Percentiles rank a stretch among this genome's conserved stretches.
Conservation (phyloP, 768 basidiomycete genomes). For the Lyophyllum shimeji region DNA sequence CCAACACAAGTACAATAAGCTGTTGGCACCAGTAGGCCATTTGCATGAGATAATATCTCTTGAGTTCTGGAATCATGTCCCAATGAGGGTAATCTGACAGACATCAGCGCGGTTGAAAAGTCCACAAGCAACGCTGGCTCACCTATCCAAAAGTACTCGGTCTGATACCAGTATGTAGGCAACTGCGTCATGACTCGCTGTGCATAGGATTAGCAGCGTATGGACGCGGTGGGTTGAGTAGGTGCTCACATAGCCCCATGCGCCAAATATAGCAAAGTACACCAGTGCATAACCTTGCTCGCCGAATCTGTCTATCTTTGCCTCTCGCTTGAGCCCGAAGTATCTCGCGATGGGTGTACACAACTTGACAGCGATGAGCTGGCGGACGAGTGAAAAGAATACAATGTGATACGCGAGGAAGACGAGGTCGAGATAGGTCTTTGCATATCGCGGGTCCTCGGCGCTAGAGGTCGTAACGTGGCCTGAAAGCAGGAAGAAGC, state of each 20-base stretch:
- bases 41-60: slow-evolving; percentile 93
- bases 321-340: slow-evolving; percentile 64
- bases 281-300: slow-evolving; percentile 89
- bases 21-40: slow-evolving; percentile 95
- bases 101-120: neutral
- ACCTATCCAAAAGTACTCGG: slow-evolving; percentile 86
- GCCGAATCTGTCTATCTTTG: slow-evolving; percentile 80
- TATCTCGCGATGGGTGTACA: slow-evolving; percentile 66
- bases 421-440: slow-evolving; percentile 69
- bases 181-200: slow-evolving; percentile 82
- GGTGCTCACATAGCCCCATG: slow-evolving; percentile 74
- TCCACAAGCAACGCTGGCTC: slow-evolving; percentile 12
- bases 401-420: slow-evolving; percentile 86
- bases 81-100: slow-evolving; percentile 80
- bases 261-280: slow-evolving; percentile 73
- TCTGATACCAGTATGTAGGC: slow-evolving; percentile 85
- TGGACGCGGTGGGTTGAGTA: slow-evolving; percentile 15
- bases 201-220: slow-evolving; percentile 5
- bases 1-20: slow-evolving; percentile 76
- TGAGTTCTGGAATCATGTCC: slow-evolving; percentile 82
- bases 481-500: slow-evolving; percentile 72
- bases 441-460: slow-evolving; percentile 64
- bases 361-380: slow-evolving; percentile 64
- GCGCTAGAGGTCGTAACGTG: slow-evolving; percentile 49
- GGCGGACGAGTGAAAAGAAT: slow-evolving; percentile 87